Conservation (phyloP, 176 grass and related monocot genomes). For the Ananas comosus region DNA sequence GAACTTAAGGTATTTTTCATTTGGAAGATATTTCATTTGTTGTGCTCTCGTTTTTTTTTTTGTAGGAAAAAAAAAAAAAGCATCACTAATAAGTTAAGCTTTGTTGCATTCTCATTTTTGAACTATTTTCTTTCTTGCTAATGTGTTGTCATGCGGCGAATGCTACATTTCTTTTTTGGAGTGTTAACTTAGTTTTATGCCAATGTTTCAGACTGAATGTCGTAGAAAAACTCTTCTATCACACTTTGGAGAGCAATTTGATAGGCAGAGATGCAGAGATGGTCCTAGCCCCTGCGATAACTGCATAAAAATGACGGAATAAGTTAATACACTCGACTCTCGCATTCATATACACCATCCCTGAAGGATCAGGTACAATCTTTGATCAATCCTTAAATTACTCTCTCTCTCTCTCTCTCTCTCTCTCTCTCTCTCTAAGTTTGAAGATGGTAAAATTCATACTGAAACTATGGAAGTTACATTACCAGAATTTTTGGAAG, state of each 20-base stretch:
- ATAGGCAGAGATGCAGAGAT: constrained; percentile 45
- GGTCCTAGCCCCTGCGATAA: constrained; percentile 81
- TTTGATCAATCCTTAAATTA: too few relatives aligned
- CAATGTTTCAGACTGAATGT: constrained; percentile 49
- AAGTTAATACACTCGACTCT: constrained; percentile 2
- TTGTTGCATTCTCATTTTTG: too few relatives aligned
- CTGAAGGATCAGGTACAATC: too few relatives aligned
- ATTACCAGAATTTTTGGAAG: too few relatives aligned
- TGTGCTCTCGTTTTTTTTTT: too few relatives aligned
- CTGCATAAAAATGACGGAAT: constrained; percentile 40
- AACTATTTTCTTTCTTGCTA: neutral
- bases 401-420: too few relatives aligned
- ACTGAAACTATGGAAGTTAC: too few relatives aligned
- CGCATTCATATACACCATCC: neutral
- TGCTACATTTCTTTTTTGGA: neutral
- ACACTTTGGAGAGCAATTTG: constrained; percentile 70
- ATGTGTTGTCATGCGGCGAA: neutral
- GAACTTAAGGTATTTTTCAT: constrained; percentile 69
- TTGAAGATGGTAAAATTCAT: too few relatives aligned
- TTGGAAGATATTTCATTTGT: neutral
- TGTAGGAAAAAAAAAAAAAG: too few relatives aligned
- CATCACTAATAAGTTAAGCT: too few relatives aligned
- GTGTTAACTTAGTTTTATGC: constrained; percentile 1
- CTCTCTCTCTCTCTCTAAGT: too few relatives aligned
- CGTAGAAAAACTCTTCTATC: constrained; percentile 60